These are phyloP conservation scores for Podaxis carcinomalis DNA, from an alignment of 768 basidiomycete genomes.

Conservation along the genomic window DNA sequence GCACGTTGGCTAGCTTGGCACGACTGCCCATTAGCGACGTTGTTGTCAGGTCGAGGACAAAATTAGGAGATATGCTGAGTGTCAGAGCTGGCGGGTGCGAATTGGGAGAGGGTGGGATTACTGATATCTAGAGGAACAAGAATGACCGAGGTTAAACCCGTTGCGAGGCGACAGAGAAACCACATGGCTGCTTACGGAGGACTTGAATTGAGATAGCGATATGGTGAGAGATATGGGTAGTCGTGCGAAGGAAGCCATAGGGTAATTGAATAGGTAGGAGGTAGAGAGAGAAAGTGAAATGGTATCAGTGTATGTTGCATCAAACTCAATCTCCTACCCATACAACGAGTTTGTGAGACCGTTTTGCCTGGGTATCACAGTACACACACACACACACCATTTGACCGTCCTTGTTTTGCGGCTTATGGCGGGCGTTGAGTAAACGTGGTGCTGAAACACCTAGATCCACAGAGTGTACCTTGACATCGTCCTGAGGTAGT, in stretches of 20 bases:
- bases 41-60: constrained; percentile 81
- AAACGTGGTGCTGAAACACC: constrained; percentile 78
- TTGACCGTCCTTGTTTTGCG: constrained; percentile 14
- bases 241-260: constrained; percentile 75
- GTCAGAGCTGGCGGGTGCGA: constrained; percentile 58
- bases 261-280: constrained; percentile 83
- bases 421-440: constrained; percentile 57
- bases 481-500: constrained; percentile 68
- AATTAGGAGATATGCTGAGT: constrained; percentile 77
- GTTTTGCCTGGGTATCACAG: not conserved
- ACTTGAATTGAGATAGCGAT: constrained; percentile 70
- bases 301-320: constrained; percentile 80
- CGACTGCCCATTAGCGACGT: constrained; percentile 93
- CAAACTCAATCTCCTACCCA: constrained; percentile 72
- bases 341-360: constrained; percentile 8
- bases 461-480: constrained; percentile 79
- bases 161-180: not conserved
- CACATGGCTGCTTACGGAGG: constrained; percentile 41
- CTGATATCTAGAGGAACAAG: constrained; percentile 42
- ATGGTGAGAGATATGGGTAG: constrained; percentile 80
- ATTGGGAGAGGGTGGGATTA: constrained; percentile 56
- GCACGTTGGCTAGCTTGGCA: constrained; percentile 96
- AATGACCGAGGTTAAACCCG: constrained; percentile 4
- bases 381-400: constrained; percentile 18
- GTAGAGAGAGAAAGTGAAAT: constrained; percentile 81